A percentile compares a stretch with the other conserved stretches of the same genome.
These are phyloP conservation scores for Hyaloperonospora arabidopsidis DNA, from an alignment of 352 stramenopile genomes.

Conservation along the genomic window DNA sequence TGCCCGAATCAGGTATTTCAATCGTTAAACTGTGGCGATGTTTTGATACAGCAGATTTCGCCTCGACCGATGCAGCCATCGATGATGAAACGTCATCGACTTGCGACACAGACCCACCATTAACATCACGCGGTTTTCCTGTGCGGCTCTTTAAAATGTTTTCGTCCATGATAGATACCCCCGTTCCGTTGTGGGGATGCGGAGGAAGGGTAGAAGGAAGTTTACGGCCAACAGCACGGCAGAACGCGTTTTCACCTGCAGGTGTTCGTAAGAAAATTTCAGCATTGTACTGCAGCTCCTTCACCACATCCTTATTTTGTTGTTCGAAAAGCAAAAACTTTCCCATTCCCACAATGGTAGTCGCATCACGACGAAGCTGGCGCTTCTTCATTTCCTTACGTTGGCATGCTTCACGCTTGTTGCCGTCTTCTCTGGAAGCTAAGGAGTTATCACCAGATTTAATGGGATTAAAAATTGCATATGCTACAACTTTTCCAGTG, in stretches of 20 bases:
- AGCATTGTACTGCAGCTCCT: conserved; percentile 83
- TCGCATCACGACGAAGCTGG: conserved; percentile 61
- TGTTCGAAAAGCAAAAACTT: conserved; percentile 86
- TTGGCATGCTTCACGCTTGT: conserved; percentile 23
- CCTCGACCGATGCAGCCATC: conserved; percentile 6
- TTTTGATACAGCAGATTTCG: conserved; percentile 13
- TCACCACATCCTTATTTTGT: conserved; percentile 88
- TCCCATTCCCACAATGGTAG: conserved; percentile 55
- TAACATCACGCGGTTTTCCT: conserved; percentile 10
- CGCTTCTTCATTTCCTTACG: conserved; percentile 68
- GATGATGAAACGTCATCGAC: conserved; percentile 29
- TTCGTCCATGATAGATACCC: conserved; percentile 8
- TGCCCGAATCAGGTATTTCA: conserved; percentile 22
- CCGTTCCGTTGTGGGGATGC: conserved; percentile 22
- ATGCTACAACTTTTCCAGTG: conserved; percentile 72
- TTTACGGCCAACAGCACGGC: conserved; percentile 52
- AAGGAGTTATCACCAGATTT: conserved; percentile 23
- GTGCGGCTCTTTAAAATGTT: conserved; percentile 5
- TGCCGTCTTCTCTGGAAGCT: conserved; percentile 11
- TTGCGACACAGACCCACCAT: conserved; percentile 8
- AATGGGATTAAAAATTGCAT: conserved; percentile 60
- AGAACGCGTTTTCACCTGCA: conserved; percentile 68
- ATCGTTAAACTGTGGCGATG: conserved; percentile 23
- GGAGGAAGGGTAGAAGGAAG: conserved; percentile 45
- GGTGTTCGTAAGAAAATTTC: conserved; percentile 71